Base-by-base conservation (phyloP, 805 yeast genomes). In the Candida hungchunana region DNA sequence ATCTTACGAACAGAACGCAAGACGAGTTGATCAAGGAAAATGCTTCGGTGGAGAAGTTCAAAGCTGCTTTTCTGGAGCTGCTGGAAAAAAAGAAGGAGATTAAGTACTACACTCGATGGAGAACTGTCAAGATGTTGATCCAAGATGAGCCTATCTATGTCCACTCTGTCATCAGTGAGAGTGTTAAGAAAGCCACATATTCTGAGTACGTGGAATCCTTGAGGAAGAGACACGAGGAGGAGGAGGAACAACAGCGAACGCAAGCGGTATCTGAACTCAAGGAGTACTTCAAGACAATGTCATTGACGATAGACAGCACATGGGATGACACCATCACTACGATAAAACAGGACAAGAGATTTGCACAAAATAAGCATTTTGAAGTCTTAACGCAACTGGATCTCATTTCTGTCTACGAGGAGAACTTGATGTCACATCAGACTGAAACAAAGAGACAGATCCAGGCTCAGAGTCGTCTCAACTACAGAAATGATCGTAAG, bases 71-170 rank as follows among this genome's bases (percentile, higher is more conserved):
- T 48, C 36, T 59, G 12, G 54, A 65, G 11, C 67, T 79, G 32
- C 53, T 82, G 28, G 53, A 62, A 16, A 55, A 55, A 6, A 62
- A 68, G 33, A 59, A 63, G 0, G 61, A 67, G n/a, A 60, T 84
- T 18, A 63, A 64, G 14, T 69, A 73, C 43, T 71, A 67, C 36
- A 75, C 90, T 0, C 60, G 83, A 26, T 86, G 95, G 95, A 48
- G 55, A 21, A 71, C 80, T 1, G 64, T 74, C 0, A 75, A 70
- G 39, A 61, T 61, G n/a, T 36, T 71, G 36, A 71, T 83, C 5
- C 56, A 63, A 5, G 77, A 80, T 38, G 93, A 84, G 49, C 79
- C 87, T 0, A 71, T 81, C 6, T 81, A 76, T 52, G 70, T 67
- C 37, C 78, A 75, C 52, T 66, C 85, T 1, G 67, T 76, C 14